These are phyloP conservation scores for Gossypium herbaceum DNA, from an alignment of 345 rosid genomes.

Conservation along the genomic window DNA sequence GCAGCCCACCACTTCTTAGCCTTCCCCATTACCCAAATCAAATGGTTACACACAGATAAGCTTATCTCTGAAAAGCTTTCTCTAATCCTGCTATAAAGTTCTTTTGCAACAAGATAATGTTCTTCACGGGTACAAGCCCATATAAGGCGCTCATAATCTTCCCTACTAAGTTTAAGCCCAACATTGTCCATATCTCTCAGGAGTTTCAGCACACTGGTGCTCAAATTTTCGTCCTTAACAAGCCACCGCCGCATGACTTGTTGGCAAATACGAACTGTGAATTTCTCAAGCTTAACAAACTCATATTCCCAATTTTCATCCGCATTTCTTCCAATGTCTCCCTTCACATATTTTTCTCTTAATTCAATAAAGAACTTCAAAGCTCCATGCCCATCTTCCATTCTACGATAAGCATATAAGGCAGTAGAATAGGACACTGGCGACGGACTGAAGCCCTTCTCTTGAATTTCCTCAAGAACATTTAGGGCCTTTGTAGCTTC, in stretches of 20 bases:
- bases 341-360: slow-evolving; percentile 52
- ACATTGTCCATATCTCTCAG: slow-evolving; percentile 62
- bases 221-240: slow-evolving; percentile 45
- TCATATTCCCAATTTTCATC: slow-evolving; percentile 59
- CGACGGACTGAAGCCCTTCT: slow-evolving; percentile 57
- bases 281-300: slow-evolving; percentile 59
- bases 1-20: slow-evolving; percentile 99
- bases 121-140: slow-evolving; percentile 95
- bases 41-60: slow-evolving; percentile 88
- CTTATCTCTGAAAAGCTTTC: slow-evolving; percentile 54
- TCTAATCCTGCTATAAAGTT: slow-evolving; percentile 67
- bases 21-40: slow-evolving; percentile 93
- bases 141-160: slow-evolving; percentile 71
- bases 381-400: slow-evolving; percentile 84
- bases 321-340: slow-evolving; percentile 43
- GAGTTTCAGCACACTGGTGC: slow-evolving; percentile 58
- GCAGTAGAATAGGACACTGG: slow-evolving; percentile 78
- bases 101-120: slow-evolving; percentile 64
- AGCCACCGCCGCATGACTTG: slow-evolving; percentile 89
- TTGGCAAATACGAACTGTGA: slow-evolving; percentile 62
- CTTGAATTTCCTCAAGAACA: slow-evolving; percentile 55
- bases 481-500: slow-evolving; percentile 51
- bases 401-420: slow-evolving; percentile 62
- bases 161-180: slow-evolving; percentile 44
- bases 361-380: slow-evolving; percentile 59